These are phyloP conservation scores for Ogataea neopini DNA, from an alignment of 805 yeast species.

Conservation along the genomic window DNA sequence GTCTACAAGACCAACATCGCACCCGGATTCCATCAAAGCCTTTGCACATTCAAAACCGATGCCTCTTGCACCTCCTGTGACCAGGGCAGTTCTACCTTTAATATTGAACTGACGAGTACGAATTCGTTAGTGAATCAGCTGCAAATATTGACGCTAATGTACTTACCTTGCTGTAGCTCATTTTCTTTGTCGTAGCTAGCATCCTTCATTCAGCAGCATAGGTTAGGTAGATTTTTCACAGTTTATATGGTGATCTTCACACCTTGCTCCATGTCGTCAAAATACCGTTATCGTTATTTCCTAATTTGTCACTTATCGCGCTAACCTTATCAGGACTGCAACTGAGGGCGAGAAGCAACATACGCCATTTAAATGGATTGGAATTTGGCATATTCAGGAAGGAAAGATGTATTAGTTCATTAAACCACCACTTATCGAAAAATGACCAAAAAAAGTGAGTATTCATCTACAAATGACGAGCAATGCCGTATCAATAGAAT, in stretches of 20 bases:
- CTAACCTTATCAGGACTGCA: constrained; percentile 1
- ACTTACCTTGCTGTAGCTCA: constrained; percentile 1
- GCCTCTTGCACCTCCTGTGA: constrained; percentile 23
- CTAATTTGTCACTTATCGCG: background rate
- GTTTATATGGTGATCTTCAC: too few species aligned
- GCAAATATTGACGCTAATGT: too few species aligned
- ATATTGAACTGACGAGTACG: constrained; percentile 14
- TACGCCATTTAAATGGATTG: background rate
- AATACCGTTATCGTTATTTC: background rate
- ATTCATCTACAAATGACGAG: too few species aligned
- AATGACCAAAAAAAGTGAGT: constrained; percentile 10
- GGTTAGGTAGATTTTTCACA: too few species aligned
- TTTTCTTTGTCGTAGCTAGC: too few species aligned
- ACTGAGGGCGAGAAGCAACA: background rate
- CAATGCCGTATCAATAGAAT: too few species aligned
- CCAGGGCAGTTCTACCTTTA: constrained; percentile 20
- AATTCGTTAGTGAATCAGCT: too few species aligned
- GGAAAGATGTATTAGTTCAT: too few species aligned
- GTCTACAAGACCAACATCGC: constrained; percentile 20
- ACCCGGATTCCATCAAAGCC: constrained; percentile 21
- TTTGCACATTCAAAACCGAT: constrained; percentile 22
- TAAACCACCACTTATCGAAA: background rate
- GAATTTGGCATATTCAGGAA: too few species aligned
- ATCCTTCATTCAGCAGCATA: too few species aligned
- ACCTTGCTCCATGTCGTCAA: background rate